Evolutionary conservation across 208 protist genomes (phyloP), one percentile per base, ranked within the genome.

Genomic region (Leishmania turanica): DNA sequence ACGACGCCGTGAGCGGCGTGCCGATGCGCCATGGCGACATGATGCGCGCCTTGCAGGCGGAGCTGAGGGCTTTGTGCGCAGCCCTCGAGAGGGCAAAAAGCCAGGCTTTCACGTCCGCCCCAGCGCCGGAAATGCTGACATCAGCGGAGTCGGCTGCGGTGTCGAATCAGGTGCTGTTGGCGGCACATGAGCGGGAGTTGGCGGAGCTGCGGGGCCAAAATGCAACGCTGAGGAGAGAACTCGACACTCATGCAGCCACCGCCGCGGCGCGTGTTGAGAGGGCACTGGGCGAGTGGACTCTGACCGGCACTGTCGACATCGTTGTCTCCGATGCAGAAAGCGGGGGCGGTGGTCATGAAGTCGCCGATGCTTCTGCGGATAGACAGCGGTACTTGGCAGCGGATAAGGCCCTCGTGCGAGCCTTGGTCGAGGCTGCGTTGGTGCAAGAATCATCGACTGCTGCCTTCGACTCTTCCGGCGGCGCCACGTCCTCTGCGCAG

Each of bases 31-130:
- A 80, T 40, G 49, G 24, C 34, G 47, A 31, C 77, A 62, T 47
- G 3, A 80, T 75, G n/a, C 42, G n/a, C 4, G 42, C 66, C 15
- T 54, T 80, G 42, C 75, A 81, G 42, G 49, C n/a, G 13, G 84
- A 87, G 53, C 74, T 87, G 27, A 84, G 54, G 62, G 79, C 45
- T 15, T 54, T 78, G 7, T 78, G 49, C 62, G 73, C 68, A 21
- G 53, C 62, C 21, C 54, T 79, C 24, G 53, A 77, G 9, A 24
- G 13, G 53, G 54, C 56, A 66, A 34, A 60, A 66, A 81, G 47
- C 13, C 8, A 40, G 37, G 51, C n/a, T 78, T n/a, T 11, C 24
- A 19, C 15, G 45, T 6, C 77, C 82, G n/a, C 49, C 24, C 15
- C 79, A 49, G 45, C 64, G 21, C 45, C 75, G 45, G 62, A 72